Conservation (phyloP, 1,139 yeast species). For the Blastobotrys serpentis region DNA sequence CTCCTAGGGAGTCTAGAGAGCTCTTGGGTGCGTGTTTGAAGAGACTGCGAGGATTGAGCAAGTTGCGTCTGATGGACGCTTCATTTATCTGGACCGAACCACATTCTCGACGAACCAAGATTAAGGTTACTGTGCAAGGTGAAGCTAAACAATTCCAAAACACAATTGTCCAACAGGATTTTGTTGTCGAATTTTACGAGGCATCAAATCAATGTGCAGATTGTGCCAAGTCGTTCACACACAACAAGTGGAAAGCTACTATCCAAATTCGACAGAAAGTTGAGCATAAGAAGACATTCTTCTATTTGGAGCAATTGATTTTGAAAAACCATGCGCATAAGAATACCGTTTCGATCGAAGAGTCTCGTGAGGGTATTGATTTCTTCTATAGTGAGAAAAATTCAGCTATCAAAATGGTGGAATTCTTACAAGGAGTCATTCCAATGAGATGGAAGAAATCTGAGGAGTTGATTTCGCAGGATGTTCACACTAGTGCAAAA, state of each 20-base stretch:
- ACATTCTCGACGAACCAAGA: slow-evolving; percentile 89
- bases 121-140: slow-evolving; percentile 92
- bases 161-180: slow-evolving; percentile 89
- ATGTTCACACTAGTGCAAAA: slow-evolving; percentile 85
- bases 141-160: slow-evolving; percentile 75
- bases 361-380: slow-evolving; percentile 90
- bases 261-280: slow-evolving; percentile 98
- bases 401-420: slow-evolving; percentile 92
- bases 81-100: slow-evolving; percentile 99
- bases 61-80: slow-evolving; percentile 88
- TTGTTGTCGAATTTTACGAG: slow-evolving; percentile 94
- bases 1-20: slow-evolving; percentile 90
- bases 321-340: slow-evolving; percentile 90
- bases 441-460: slow-evolving; percentile 82
- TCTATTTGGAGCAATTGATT: slow-evolving; percentile 92
- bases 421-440: slow-evolving; percentile 78
- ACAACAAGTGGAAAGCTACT: slow-evolving; percentile 98
- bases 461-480: slow-evolving; percentile 86
- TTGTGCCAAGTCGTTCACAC: slow-evolving; percentile 95
- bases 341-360: slow-evolving; percentile 89
- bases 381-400: slow-evolving; percentile 85
- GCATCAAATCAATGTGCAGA: slow-evolving; percentile 97
- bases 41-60: slow-evolving; percentile 81
- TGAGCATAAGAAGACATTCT: slow-evolving; percentile 92
- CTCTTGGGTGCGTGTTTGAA: slow-evolving; percentile 85